These are phyloP conservation scores for Cladophialophora bantiana DNA, from an alignment of 2,329 filamentous ascomycete species.

Conservation along the genomic window DNA sequence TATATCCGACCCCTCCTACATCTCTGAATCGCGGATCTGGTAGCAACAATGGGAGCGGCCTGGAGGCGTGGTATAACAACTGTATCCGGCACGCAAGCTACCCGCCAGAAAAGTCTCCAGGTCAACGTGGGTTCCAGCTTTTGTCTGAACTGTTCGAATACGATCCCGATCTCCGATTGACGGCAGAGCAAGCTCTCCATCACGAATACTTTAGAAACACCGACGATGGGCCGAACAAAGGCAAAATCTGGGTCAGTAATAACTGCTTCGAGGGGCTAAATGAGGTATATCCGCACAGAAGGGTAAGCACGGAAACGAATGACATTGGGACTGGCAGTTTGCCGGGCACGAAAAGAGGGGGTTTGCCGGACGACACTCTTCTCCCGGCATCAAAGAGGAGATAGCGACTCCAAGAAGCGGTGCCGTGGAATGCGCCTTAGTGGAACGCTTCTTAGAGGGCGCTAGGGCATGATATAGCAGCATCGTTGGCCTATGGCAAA, in stretches of 20 bases:
- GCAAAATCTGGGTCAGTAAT: conserved; percentile 61
- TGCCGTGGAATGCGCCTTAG: neutral
- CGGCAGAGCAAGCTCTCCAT: conserved; percentile 84
- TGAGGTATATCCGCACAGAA: conserved; percentile 84
- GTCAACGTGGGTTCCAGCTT: conserved; percentile 79
- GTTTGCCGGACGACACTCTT: conserved; percentile 74
- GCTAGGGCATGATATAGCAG: neutral
- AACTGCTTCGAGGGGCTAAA: conserved; percentile 93
- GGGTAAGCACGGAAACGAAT: conserved; percentile 93
- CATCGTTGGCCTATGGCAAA: neutral
- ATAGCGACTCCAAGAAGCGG: conserved; percentile 24
- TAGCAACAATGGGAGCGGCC: conserved; percentile 60
- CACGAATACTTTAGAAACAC: conserved; percentile 85
- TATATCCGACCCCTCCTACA: conserved; percentile 47
- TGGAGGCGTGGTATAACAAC: conserved; percentile 82
- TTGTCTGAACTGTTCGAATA: conserved; percentile 87
- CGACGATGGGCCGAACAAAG: conserved; percentile 45
- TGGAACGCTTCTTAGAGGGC: neutral
- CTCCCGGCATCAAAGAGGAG: conserved; percentile 38
- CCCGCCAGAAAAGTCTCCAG: conserved; percentile 65
- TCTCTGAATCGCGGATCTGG: conserved; percentile 48
- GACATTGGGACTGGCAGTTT: conserved; percentile 91
- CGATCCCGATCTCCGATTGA: conserved; percentile 86
- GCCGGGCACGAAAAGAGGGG: conserved; percentile 89
- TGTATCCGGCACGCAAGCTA: conserved; percentile 68